Conservation (phyloP, 2,329 filamentous ascomycete species). For the Cladorrhinum sp. region DNA sequence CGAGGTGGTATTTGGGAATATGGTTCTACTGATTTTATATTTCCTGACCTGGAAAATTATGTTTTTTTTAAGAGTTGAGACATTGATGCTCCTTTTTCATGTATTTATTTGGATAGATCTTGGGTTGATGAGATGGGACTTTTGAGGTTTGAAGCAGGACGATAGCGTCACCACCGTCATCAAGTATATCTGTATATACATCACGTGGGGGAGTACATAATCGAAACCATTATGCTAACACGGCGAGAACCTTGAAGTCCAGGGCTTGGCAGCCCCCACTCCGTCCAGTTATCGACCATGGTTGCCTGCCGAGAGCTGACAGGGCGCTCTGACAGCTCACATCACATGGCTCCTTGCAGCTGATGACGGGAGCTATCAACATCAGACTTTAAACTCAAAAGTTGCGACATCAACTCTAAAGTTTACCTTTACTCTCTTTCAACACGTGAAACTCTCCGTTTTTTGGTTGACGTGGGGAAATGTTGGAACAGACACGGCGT, state of each 20-base stretch:
- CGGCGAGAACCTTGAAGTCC: conserved; percentile 5
- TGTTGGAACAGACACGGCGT: not conserved
- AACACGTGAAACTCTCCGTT: not conserved
- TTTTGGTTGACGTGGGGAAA: not conserved
- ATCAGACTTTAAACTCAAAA: not conserved
- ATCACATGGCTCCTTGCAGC: not conserved
- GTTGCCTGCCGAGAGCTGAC: not conserved
- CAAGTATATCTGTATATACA: not conserved
- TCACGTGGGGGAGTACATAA: not conserved
- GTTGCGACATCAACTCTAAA: not conserved
- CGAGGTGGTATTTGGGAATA: no score
- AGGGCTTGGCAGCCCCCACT: not conserved
- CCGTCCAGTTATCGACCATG: not conserved
- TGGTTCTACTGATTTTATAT: no score
- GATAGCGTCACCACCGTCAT: not conserved
- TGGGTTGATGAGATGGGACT: not conserved
- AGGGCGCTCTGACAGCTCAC: not conserved
- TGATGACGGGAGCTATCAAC: not conserved
- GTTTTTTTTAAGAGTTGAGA: not conserved
- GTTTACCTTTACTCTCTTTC: not conserved
- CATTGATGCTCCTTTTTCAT: not conserved
- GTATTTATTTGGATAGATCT: not conserved
- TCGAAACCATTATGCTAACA: not conserved
- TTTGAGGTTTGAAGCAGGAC: not conserved
- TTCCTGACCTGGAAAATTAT: no score